Base-by-base conservation (phyloP, 371 early-diverging fungal genomes). In the Lichtheimia ramosa region DNA sequence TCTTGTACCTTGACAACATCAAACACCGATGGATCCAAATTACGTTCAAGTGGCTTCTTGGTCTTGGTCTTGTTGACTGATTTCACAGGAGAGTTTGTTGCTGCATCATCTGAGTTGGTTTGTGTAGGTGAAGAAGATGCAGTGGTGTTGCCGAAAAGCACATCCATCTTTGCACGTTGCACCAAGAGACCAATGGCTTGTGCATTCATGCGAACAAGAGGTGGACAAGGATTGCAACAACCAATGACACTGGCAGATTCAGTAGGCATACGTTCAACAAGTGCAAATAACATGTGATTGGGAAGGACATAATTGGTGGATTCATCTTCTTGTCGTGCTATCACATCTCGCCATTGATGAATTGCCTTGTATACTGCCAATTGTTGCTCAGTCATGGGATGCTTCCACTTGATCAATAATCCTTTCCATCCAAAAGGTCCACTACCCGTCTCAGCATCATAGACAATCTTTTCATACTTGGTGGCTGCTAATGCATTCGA, bases 301-400 rank as follows among this genome's bases (percentile, higher is more conserved):
- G 99, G 98, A 20, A 96, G 64, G 3, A 98, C 93, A 68, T 92
- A 99, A n/a, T 89, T 74, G 2, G 79, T 61, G 7, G 90, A 90
- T 73, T 97, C 98, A 73, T 98, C 98, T 63, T 95, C 95, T 6
- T 91, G 87, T 53, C 98, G 82, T 0, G 98, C 97, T 3, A 74
- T 84, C 43, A 83, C 82, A 72, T 98, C 97, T 39, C 99, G 83
- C 99, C 97, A 97, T 0, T 78, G 81, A 70, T 96, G 97, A 7
- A 98, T 49, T 0, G 88, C 93, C 61, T 91, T 89, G 66, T 91
- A 95, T 0, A 93, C 94, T 1, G 87, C 89, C 25, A 92, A 57
- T 59, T 85, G 79, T 52, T 87, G 83, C 18, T 71, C 59, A 21
- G 82, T 82, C 58, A 95, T 64, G 0, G 90, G 61, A 25, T 76